Evolutionary conservation across 352 stramenopile genomes (phyloP).

Genomic region (Phytophthora pinifolia): DNA sequence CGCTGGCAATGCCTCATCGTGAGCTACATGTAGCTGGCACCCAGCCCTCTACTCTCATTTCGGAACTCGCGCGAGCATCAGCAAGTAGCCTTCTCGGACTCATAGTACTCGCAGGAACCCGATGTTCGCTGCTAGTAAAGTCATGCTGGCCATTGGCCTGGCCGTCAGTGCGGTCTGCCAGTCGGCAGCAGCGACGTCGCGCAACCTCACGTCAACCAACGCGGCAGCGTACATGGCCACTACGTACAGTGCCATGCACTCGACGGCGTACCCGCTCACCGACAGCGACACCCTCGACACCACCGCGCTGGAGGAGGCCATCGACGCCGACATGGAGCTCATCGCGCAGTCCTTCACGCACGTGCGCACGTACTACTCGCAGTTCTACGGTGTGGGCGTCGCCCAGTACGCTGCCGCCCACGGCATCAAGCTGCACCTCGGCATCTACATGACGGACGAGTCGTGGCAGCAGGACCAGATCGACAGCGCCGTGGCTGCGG

Average conservation of each 20-base stretch:
- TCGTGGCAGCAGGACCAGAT: slow-evolving; percentile 50
- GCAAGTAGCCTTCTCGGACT: not conserved
- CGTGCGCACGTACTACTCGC: slow-evolving; percentile 64
- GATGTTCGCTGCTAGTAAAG: slow-evolving; percentile 23
- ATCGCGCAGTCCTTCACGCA: slow-evolving; percentile 55
- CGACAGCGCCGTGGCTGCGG: slow-evolving; percentile 45
- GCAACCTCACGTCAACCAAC: slow-evolving; percentile 28
- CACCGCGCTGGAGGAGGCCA: slow-evolving; percentile 30
- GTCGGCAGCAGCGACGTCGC: slow-evolving; percentile 6
- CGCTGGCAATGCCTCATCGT: no score
- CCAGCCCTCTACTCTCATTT: slow-evolving; percentile 9
- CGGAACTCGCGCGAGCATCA: slow-evolving; percentile 9
- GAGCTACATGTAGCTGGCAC: no score
- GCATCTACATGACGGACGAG: slow-evolving; percentile 57
- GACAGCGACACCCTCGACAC: slow-evolving; percentile 32
- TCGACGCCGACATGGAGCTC: slow-evolving; percentile 52
- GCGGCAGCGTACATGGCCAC: slow-evolving; percentile 37
- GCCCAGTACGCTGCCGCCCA: slow-evolving; percentile 48
- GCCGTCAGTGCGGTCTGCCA: slow-evolving; percentile 8
- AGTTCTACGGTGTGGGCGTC: slow-evolving; percentile 51
- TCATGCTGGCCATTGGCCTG: slow-evolving; percentile 13
- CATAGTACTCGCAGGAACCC: not conserved
- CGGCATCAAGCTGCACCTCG: slow-evolving; percentile 61
- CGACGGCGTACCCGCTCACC: slow-evolving; percentile 47
- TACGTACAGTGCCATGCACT: slow-evolving; percentile 70